A percentile compares a stretch with the other conserved stretches of the same genome.
These are phyloP conservation scores for Basipetospora chlamydospora DNA, from an alignment of 2,329 filamentous ascomycete species.

Conservation along the genomic window DNA sequence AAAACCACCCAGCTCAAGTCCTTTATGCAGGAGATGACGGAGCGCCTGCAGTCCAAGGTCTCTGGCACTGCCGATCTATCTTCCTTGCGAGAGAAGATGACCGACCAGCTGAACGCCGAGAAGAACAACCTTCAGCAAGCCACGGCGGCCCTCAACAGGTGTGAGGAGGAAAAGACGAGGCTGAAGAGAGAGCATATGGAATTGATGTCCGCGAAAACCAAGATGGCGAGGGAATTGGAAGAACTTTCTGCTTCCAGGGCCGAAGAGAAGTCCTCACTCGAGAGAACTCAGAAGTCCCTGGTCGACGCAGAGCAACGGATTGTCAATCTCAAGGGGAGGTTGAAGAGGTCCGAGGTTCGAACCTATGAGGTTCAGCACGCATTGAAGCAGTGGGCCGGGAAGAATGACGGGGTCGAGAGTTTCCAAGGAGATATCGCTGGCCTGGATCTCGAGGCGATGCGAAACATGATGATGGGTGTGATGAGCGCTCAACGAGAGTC, in stretches of 20 bases:
- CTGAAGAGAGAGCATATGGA: background rate
- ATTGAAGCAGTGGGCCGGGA: conserved; percentile 7
- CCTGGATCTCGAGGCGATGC: conserved; percentile 4
- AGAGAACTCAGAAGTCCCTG: conserved; percentile 3
- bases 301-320: conserved; percentile 8
- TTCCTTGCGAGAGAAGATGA: background rate
- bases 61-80: background rate
- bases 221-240: conserved; percentile 1
- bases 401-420: conserved; percentile 1
- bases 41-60: conserved; percentile 9
- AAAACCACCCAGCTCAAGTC: conserved; percentile 9
- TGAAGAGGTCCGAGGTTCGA: conserved; percentile 7
- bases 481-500: background rate
- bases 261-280: conserved; percentile 1
- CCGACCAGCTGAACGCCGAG: background rate
- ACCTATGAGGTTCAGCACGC: conserved; percentile 4
- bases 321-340: conserved; percentile 7
- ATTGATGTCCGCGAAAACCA: background rate
- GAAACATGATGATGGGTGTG: conserved; percentile 1
- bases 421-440: conserved; percentile 4
- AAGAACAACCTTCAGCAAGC: background rate
- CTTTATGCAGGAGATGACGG: conserved; percentile 10
- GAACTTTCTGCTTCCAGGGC: background rate
- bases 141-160: background rate
- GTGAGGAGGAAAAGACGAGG: background rate